Evolutionary conservation across 352 stramenopile genomes (phyloP).

Genomic region (Pseudoperonospora humuli): DNA sequence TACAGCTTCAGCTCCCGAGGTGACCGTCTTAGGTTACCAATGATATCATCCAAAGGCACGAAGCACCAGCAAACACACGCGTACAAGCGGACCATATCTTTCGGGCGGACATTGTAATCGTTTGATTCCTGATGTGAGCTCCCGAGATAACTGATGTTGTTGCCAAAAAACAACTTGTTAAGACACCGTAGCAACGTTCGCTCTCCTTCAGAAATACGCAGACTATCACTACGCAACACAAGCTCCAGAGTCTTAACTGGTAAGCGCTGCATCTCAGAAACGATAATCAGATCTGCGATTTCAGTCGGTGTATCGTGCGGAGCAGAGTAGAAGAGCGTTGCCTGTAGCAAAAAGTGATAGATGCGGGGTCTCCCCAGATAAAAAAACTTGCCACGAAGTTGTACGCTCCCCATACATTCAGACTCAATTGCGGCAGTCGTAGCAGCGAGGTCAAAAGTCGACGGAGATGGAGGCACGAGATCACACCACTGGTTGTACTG

Average conservation of each 20-base stretch:
- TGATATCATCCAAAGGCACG: slow-evolving; percentile 48
- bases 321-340: slow-evolving; percentile 53
- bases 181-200: slow-evolving; percentile 38
- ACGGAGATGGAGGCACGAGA: slow-evolving; percentile 18
- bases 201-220: slow-evolving; percentile 48
- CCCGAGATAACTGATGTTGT: slow-evolving; percentile 12
- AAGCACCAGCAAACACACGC: slow-evolving; percentile 63
- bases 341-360: slow-evolving; percentile 59
- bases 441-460: slow-evolving; percentile 6
- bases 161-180: slow-evolving; percentile 36
- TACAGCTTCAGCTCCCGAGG: slow-evolving; percentile 45
- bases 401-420: slow-evolving; percentile 13
- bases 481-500: slow-evolving; percentile 26
- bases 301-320: slow-evolving; percentile 21
- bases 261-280: slow-evolving; percentile 35
- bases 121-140: slow-evolving; percentile 3
- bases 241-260: slow-evolving; percentile 55
- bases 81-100: slow-evolving; percentile 44
- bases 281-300: slow-evolving; percentile 22
- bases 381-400: slow-evolving; percentile 28
- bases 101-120: slow-evolving; percentile 25
- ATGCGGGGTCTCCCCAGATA: slow-evolving; percentile 47
- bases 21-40: slow-evolving; percentile 32
- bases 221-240: slow-evolving; percentile 49
- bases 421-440: slow-evolving; percentile 6